A percentile compares a stretch with the other conserved stretches of the same genome.
phyloP scores from a whole-genome alignment of 129 eudicot species.

The Artemisia annua region DNA sequence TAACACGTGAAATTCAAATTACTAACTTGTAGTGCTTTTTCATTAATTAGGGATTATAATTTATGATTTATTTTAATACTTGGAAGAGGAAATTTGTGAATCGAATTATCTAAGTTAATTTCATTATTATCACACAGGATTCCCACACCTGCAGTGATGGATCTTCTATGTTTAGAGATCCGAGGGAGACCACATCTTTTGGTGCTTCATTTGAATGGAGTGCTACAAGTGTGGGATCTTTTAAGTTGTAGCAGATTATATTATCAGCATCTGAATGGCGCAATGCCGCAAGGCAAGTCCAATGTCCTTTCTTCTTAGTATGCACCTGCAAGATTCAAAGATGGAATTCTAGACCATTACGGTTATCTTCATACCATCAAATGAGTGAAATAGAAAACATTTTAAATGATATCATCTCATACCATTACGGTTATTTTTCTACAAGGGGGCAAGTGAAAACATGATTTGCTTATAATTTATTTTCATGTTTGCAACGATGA shows the following conservation, averaged over 20 bases:
- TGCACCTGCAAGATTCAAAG: neutral
- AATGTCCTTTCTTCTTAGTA: neutral
- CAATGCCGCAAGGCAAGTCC: conserved; percentile 53
- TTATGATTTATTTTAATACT: neutral
- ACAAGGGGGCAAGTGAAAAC: conserved; percentile 15
- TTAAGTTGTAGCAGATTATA: conserved; percentile 49
- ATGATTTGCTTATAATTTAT: neutral
- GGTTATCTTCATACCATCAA: too few species aligned
- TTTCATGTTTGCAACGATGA: neutral
- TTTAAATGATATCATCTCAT: neutral
- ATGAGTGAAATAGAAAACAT: too few species aligned
- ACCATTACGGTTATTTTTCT: neutral
- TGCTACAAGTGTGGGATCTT: conserved; percentile 80
- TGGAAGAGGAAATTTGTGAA: neutral
- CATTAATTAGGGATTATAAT: neutral
- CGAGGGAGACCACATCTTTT: conserved; percentile 56
- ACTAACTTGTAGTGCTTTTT: neutral
- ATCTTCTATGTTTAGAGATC: conserved; percentile 51
- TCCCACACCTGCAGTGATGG: conserved; percentile 62
- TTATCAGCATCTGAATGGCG: conserved; percentile 45
- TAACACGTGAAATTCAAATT: conserved; percentile 3
- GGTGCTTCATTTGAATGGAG: conserved; percentile 91
- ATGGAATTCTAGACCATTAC: too few species aligned
- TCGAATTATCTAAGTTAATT: conserved; percentile 19
- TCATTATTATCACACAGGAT: conserved; percentile 45